These are phyloP conservation scores for Zizania palustris DNA, from an alignment of 202 grass and related monocot genomes.

Conservation along the genomic window DNA sequence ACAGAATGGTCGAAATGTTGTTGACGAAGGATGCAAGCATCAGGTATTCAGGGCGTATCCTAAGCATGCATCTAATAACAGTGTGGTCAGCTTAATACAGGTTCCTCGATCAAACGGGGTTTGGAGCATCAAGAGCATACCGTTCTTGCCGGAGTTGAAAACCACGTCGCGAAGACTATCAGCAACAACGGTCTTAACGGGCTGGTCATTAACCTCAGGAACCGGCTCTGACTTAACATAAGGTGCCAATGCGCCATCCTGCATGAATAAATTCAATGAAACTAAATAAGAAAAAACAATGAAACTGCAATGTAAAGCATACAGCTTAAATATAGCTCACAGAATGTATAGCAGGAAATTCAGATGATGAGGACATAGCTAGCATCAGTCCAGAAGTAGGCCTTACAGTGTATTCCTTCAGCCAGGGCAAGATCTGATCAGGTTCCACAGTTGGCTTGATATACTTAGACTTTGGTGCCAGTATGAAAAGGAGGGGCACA, in stretches of 20 bases:
- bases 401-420: conserved; percentile 63
- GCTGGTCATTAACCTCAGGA: conserved; percentile 54
- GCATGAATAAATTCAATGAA: conserved; percentile 19
- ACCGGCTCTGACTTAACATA: conserved; percentile 63
- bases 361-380: no score
- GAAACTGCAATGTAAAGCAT: background rate
- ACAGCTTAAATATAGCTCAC: background rate
- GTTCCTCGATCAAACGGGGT: background rate
- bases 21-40: background rate
- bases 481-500: conserved; percentile 56
- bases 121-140: conserved; percentile 35
- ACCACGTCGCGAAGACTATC: conserved; percentile 54
- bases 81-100: background rate
- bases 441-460: conserved; percentile 54
- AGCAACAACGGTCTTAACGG: conserved; percentile 63
- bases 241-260: conserved; percentile 64
- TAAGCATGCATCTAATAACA: background rate
- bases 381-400: background rate
- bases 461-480: conserved; percentile 49
- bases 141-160: conserved; percentile 64
- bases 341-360: background rate
- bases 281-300: background rate
- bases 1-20: background rate
- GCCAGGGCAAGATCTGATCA: conserved; percentile 53
- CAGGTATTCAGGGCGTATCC: background rate